These are phyloP conservation scores for Cicer chorassanicum DNA, from an alignment of 306 rosid species.

Conservation along the genomic window DNA sequence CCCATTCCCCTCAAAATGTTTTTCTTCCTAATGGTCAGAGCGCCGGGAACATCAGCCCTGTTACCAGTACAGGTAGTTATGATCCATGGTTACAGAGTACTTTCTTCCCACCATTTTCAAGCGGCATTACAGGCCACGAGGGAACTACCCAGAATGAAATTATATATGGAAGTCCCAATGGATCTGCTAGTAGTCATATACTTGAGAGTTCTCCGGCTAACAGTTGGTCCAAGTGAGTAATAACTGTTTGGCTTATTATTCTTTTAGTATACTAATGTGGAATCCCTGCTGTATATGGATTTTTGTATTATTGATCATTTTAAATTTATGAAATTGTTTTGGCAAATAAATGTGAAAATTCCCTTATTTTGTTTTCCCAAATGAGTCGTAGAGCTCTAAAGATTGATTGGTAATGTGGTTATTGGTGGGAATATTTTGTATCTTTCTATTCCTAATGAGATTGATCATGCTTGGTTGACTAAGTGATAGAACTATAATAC, in stretches of 20 bases:
- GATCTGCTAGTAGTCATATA: slow-evolving; percentile 59
- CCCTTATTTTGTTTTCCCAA: slow-evolving; percentile 7
- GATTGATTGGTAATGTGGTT: slow-evolving; percentile 10
- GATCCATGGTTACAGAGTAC: slow-evolving; percentile 83
- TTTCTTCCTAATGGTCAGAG: slow-evolving; percentile 78
- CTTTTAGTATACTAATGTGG: slow-evolving; percentile 6
- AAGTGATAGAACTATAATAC: slow-evolving; percentile 30
- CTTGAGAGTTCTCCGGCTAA: slow-evolving; percentile 67
- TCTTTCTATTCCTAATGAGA: slow-evolving; percentile 22
- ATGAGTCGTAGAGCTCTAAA: slow-evolving; percentile 10
- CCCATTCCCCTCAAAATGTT: slow-evolving; percentile 67
- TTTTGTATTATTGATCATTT: slow-evolving; percentile 23
- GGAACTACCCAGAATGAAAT: slow-evolving; percentile 64
- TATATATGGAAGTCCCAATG: slow-evolving; percentile 72
- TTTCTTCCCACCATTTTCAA: slow-evolving; percentile 77
- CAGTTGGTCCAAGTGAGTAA: slow-evolving; percentile 87
- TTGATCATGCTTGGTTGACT: not conserved
- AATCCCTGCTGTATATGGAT: slow-evolving; percentile 38
- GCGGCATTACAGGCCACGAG: slow-evolving; percentile 64
- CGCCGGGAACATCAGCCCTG: slow-evolving; percentile 70
- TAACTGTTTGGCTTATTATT: slow-evolving; percentile 34
- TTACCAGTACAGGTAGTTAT: slow-evolving; percentile 60
- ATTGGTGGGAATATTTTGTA: not conserved
- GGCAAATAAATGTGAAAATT: slow-evolving; percentile 19
- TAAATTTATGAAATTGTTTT: slow-evolving; percentile 25